phyloP scores from a whole-genome alignment of 2,329 filamentous ascomycete species.

The Fusarium gaditjirri region DNA sequence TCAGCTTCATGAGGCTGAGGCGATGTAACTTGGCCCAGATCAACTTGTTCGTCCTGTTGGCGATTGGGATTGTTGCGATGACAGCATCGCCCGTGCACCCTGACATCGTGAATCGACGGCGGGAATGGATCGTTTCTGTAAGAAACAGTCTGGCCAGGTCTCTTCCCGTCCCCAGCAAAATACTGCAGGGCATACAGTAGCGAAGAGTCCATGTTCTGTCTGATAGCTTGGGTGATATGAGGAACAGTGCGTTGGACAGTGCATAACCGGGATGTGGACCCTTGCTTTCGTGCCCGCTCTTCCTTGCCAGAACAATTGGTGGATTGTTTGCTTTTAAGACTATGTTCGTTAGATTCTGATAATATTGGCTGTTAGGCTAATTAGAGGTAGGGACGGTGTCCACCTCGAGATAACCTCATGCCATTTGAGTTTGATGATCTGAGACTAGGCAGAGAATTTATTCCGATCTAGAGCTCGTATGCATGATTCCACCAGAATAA shows the following conservation, averaged over 20 bases:
- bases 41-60: background rate
- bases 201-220: slow-evolving; percentile 14
- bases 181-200: slow-evolving; percentile 7
- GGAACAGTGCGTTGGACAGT: slow-evolving; percentile 24
- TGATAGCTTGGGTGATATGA: slow-evolving; percentile 12
- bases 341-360: slow-evolving; percentile 10
- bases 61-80: slow-evolving; percentile 9
- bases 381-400: slow-evolving; percentile 3
- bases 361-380: slow-evolving; percentile 17
- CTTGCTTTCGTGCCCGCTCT: slow-evolving; percentile 20
- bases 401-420: slow-evolving; percentile 5
- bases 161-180: slow-evolving; percentile 31
- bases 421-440: background rate
- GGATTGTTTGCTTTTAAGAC: slow-evolving; percentile 5
- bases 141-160: slow-evolving; percentile 26
- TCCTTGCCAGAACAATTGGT: slow-evolving; percentile 13
- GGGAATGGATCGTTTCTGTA: slow-evolving; percentile 24
- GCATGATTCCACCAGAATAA: background rate
- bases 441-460: background rate
- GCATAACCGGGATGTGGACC: slow-evolving; percentile 28
- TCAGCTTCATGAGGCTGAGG: slow-evolving; percentile 33
- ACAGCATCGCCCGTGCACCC: slow-evolving; percentile 33
- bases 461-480: background rate
- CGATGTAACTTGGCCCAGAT: background rate
- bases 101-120: slow-evolving; percentile 19